Conservation (phyloP, 176 grass and related monocot genomes). For the Phyllostachys edulis region DNA sequence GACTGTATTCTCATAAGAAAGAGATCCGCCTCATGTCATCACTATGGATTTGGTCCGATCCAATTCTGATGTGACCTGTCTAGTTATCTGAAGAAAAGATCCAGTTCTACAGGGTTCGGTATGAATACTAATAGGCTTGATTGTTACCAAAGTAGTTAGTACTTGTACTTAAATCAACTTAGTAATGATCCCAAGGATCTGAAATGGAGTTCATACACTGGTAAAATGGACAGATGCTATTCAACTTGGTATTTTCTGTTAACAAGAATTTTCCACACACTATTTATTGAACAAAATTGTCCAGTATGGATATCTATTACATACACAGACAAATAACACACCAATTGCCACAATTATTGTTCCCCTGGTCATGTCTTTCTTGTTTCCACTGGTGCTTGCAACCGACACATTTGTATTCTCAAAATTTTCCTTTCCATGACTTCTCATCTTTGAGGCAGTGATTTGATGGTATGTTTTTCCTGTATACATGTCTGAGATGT, state of each 20-base stretch:
- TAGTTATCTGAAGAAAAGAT: neutral
- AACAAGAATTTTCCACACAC: neutral
- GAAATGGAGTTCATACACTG: neutral
- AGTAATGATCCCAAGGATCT: slow-evolving; percentile 17
- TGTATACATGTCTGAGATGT: no score
- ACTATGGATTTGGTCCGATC: slow-evolving; percentile 12
- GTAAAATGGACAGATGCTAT: neutral
- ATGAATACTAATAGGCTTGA: neutral
- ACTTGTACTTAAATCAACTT: neutral
- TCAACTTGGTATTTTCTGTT: neutral
- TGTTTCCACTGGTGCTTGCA: slow-evolving; percentile 20
- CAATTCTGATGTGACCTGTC: slow-evolving; percentile 32
- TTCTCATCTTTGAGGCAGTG: no score
- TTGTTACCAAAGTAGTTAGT: neutral
- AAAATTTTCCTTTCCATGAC: no score
- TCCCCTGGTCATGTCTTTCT: slow-evolving; percentile 7
- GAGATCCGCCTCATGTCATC: neutral
- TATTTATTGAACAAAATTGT: neutral
- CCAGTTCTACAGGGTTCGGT: neutral
- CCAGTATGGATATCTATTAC: neutral
- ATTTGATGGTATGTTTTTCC: no score
- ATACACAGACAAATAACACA: slow-evolving; percentile 15
- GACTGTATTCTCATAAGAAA: neutral
- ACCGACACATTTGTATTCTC: slow-evolving; percentile 25
- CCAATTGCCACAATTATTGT: slow-evolving; percentile 11